Base-by-base conservation (phyloP, 345 rosid species). In the Salix purpurea region DNA sequence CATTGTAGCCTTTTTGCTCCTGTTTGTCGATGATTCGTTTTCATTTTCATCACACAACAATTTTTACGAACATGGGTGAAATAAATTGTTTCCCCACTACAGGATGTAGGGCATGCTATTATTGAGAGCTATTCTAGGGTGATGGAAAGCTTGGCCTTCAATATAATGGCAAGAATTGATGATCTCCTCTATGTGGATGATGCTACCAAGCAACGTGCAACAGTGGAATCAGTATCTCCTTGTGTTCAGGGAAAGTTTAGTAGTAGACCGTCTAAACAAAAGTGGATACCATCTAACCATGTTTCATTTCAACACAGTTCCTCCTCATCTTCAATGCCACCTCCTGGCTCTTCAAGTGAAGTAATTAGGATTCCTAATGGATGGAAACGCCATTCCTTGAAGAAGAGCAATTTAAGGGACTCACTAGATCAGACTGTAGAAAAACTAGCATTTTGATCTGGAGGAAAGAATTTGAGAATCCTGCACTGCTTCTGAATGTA, bases 51-150 rank as follows among this genome's bases (percentile, higher is more conserved):
- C 34, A 6, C 50, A 42, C 67, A 24, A 34, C 44, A 14, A 14
- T 24, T 48, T 44, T 8, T 34, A 19, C 52, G 2, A 66, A 65
- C 26, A 67, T 37, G 23, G 7, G 21, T 36, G 46, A 70, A 24
- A 21, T 0, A 32, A 15, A 66, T 37, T 3, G 36, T 37, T 26
- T 19, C 7, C 24, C 48, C 48, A 19, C n/a, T 85, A 73, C 83
- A 87, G 88, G 90, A 87, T 77, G 83, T 87, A 10, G 90, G 90
- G 32, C 79, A 73, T 34, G 80, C 88, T 32, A 87, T 87, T 37
- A 81, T 85, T 37, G 90, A 85, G 85, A 83, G 89, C 82, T 87
- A 87, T 66, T 87, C 88, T 16, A 83, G 90, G 76, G 90, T 81
- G 75, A 83, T 81, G 72, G 86, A 87, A 74, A 83, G 90, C 81